These are phyloP conservation scores for Talaromyces sp. DNA, from an alignment of 2,329 filamentous ascomycete species.

Conservation along the genomic window DNA sequence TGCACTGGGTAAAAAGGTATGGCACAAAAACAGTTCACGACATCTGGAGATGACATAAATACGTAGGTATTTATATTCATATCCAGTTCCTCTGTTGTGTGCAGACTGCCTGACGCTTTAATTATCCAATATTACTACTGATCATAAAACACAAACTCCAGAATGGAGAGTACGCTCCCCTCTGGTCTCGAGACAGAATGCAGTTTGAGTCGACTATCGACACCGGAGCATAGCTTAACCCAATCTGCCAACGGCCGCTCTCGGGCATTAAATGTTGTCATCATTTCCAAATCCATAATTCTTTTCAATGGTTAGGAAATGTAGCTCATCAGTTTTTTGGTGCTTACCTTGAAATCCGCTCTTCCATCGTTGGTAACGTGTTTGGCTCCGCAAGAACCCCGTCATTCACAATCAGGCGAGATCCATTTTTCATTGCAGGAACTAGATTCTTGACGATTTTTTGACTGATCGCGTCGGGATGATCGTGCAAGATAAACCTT, in stretches of 20 bases:
- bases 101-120: not conserved
- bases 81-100: too few relatives aligned
- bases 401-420: slow-evolving; percentile 7
- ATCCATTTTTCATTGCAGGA: slow-evolving; percentile 6
- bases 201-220: slow-evolving; percentile 13
- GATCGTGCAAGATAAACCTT: slow-evolving; percentile 14
- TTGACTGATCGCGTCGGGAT: slow-evolving; percentile 11
- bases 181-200: slow-evolving; percentile 10
- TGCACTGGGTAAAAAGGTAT: not conserved
- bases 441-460: slow-evolving; percentile 10
- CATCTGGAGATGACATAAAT: too few relatives aligned
- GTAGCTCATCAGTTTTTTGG: not conserved
- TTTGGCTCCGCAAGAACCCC: slow-evolving; percentile 7
- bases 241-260: slow-evolving; percentile 16
- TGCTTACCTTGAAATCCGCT: slow-evolving; percentile 4
- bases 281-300: slow-evolving; percentile 17
- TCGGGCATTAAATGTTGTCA: slow-evolving; percentile 15
- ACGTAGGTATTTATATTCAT: too few relatives aligned
- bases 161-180: slow-evolving; percentile 11
- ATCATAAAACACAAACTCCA: slow-evolving; percentile 12
- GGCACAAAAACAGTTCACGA: not conserved
- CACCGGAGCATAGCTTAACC: slow-evolving; percentile 12
- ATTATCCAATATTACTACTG: not conserved
- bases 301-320: not conserved
- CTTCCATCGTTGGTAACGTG: slow-evolving; percentile 5